Evolutionary conservation across 2,329 filamentous ascomycete species (phyloP).

Genomic region (Diaporthe ampelina): DNA sequence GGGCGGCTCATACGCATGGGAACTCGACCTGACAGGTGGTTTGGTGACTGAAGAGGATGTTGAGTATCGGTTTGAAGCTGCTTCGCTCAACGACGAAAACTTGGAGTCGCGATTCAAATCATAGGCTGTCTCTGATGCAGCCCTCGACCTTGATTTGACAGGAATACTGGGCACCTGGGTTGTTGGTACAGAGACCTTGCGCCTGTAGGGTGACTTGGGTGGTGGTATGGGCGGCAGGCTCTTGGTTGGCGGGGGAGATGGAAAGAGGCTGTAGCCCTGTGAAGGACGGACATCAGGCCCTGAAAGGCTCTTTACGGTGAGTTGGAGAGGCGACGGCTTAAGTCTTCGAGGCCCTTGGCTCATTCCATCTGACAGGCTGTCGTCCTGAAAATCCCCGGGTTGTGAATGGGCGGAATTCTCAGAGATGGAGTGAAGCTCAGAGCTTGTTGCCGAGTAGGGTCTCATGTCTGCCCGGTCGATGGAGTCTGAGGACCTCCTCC

Average conservation of each 20-base stretch:
- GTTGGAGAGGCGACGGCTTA: constrained; percentile 3
- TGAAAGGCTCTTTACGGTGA: background rate
- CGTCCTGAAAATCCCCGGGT: constrained; percentile 2
- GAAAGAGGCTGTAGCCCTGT: constrained; percentile 39
- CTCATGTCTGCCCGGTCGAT: constrained; percentile 5
- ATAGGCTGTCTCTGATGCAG: constrained; percentile 25
- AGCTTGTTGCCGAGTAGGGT: constrained; percentile 7
- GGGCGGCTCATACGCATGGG: constrained; percentile 20
- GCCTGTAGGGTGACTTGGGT: constrained; percentile 26
- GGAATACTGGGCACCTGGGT: constrained; percentile 6
- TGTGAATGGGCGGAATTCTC: constrained; percentile 14
- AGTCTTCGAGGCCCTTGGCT: background rate
- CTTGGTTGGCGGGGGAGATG: constrained; percentile 38
- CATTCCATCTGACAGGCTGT: background rate
- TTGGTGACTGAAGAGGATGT: constrained; percentile 20
- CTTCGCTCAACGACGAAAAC: constrained; percentile 29
- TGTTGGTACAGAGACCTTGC: background rate
- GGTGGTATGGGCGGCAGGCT: constrained; percentile 40
- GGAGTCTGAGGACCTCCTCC: constrained; percentile 9
- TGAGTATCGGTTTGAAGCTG: constrained; percentile 33
- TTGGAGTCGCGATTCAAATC: constrained; percentile 33
- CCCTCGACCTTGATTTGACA: constrained; percentile 28
- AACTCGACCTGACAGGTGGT: constrained; percentile 32
- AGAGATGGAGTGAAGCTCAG: constrained; percentile 26
- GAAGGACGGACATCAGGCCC: background rate